Evolutionary conservation across 2,329 filamentous ascomycete genomes (phyloP).

Genomic region (Colletotrichum lini): DNA sequence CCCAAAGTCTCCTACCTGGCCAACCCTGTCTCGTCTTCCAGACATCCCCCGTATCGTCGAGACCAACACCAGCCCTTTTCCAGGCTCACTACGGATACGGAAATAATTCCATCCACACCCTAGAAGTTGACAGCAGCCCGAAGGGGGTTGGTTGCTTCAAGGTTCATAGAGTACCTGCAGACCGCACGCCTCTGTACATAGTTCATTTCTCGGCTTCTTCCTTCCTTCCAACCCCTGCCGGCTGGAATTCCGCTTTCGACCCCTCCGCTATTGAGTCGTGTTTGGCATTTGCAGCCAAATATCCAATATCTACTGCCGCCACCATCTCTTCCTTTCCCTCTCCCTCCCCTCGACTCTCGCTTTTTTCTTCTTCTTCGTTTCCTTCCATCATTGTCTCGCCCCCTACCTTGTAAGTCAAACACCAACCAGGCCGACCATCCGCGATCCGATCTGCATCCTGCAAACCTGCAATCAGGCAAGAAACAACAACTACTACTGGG

Average conservation of each 20-base stretch:
- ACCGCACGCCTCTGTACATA: constrained; percentile 9
- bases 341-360: neutral
- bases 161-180: neutral
- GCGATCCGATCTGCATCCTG: constrained; percentile 26
- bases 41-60: neutral
- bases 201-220: constrained; percentile 31
- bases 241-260: constrained; percentile 34
- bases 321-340: constrained; percentile 10
- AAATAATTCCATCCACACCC: constrained; percentile 9
- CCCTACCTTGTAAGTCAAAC: constrained; percentile 29
- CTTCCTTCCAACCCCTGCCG: constrained; percentile 35
- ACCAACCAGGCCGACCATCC: constrained; percentile 15
- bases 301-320: constrained; percentile 40
- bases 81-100: constrained; percentile 2
- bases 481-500: constrained; percentile 18
- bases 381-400: neutral
- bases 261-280: constrained; percentile 34
- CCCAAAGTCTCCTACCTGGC: neutral
- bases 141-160: no score
- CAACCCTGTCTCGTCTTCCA: constrained; percentile 9
- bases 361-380: constrained; percentile 2
- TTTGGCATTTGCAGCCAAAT: constrained; percentile 41
- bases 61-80: constrained; percentile 12
- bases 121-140: no score
- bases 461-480: constrained; percentile 16